A percentile compares a stretch with the other conserved stretches of the same genome.
phyloP scores from a whole-genome alignment of 140 eudicot genomes.

The Senecio squalidus region DNA sequence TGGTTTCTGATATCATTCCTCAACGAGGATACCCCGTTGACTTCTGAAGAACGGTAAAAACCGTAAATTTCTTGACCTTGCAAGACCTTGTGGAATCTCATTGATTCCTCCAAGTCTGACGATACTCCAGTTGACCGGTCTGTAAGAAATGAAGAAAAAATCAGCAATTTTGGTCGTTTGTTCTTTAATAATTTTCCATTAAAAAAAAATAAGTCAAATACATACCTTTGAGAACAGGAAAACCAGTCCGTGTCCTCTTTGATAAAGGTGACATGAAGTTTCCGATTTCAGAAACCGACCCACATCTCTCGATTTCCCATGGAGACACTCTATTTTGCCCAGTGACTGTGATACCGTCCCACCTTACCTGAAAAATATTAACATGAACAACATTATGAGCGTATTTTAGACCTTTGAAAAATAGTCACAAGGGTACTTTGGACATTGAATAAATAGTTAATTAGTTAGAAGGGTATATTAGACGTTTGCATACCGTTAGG shows the following conservation, averaged over 20 bases:
- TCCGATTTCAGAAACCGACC: conserved; percentile 46
- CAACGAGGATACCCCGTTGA: conserved; percentile 20
- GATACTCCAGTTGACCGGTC: conserved; percentile 41
- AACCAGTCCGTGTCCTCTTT: conserved; percentile 54
- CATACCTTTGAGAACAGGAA: conserved; percentile 53
- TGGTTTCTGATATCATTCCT: conserved; percentile 17
- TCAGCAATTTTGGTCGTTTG: neutral
- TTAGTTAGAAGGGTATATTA: too few relatives aligned
- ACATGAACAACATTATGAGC: neutral
- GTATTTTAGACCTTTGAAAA: too few relatives aligned
- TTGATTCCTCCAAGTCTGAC: conserved; percentile 64
- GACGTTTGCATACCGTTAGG: conserved; percentile 41
- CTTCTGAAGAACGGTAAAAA: conserved; percentile 30
- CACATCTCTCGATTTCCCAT: conserved; percentile 73
- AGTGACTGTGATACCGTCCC: conserved; percentile 63
- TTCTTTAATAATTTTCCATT: too few relatives aligned
- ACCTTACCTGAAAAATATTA: conserved; percentile 50
- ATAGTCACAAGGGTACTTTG: too few relatives aligned
- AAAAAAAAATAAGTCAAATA: neutral
- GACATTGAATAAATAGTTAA: too few relatives aligned
- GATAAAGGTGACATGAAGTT: conserved; percentile 36
- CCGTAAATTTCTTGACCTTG: conserved; percentile 92
- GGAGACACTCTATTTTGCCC: conserved; percentile 75
- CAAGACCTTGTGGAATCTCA: conserved; percentile 81
- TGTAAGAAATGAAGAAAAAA: conserved; percentile 10